Percentiles rank a stretch among this genome's conserved stretches.
Conservation (phyloP, 164 flowering plant genomes). For the Macadamia tetraphylla region DNA sequence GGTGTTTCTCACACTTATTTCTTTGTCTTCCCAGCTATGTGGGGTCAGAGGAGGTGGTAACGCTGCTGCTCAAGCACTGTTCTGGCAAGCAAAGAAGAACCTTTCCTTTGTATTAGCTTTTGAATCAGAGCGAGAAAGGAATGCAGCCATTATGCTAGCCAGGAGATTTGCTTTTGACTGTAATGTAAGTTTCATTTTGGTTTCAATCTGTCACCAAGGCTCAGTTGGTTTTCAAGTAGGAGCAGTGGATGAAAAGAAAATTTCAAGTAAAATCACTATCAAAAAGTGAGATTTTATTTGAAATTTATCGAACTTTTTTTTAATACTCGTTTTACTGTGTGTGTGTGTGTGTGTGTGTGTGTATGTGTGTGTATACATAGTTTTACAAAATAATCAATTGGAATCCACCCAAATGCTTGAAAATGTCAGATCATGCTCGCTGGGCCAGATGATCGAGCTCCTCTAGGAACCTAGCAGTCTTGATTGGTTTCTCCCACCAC, state of each 20-base stretch:
- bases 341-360: no score
- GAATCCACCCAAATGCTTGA: background rate
- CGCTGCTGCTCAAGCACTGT: conserved; percentile 85
- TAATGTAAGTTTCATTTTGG: conserved; percentile 53
- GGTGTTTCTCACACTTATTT: background rate
- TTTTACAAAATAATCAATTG: no score
- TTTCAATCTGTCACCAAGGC: background rate
- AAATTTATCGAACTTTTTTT: background rate
- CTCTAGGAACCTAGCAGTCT: conserved; percentile 23
- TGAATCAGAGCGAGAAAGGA: conserved; percentile 86
- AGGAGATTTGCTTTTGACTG: conserved; percentile 84
- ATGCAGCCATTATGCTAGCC: conserved; percentile 88
- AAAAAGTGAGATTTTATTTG: background rate
- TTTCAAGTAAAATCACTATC: no score
- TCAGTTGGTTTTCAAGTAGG: no score
- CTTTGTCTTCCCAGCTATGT: conserved; percentile 48
- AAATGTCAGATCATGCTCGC: conserved; percentile 63
- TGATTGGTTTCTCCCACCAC: background rate
- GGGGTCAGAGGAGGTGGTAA: conserved; percentile 97
- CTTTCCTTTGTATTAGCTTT: conserved; percentile 77
- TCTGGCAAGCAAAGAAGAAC: conserved; percentile 85
- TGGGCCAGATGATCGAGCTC: conserved; percentile 71
- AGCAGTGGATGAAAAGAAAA: no score
- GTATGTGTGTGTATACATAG: no score
- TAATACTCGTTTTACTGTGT: background rate